Conservation (phyloP, 495 filamentous ascomycete species). For the Neurospora cerealis region DNA sequence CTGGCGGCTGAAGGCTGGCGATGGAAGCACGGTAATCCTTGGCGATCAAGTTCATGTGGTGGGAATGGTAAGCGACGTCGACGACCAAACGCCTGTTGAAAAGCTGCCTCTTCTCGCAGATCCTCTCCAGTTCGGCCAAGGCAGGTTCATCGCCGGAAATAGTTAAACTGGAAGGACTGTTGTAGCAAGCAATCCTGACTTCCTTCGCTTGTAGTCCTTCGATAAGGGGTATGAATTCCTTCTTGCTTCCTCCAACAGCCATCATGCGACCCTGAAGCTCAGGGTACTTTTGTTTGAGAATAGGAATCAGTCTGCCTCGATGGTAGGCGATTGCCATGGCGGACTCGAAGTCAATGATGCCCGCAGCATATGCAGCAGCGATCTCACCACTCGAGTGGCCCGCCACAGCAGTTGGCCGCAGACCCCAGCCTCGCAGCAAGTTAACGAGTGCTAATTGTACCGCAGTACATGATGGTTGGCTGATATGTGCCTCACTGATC, state of each 20-base stretch:
- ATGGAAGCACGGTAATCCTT: conserved; percentile 28
- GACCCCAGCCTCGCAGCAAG: conserved; percentile 41
- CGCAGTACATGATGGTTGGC: conserved; percentile 39
- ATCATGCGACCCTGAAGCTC: conserved; percentile 36
- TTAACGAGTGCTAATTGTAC: conserved; percentile 44
- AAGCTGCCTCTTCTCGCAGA: conserved; percentile 32
- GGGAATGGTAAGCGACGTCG: conserved; percentile 55
- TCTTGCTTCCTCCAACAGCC: conserved; percentile 38
- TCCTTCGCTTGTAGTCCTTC: conserved; percentile 26
- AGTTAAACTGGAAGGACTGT: conserved; percentile 50
- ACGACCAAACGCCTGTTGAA: conserved; percentile 48
- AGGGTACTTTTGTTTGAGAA: conserved; percentile 18
- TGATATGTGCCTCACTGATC: conserved; percentile 35
- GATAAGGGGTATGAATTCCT: conserved; percentile 29
- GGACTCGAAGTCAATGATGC: conserved; percentile 34
- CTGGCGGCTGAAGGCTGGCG: conserved; percentile 19
- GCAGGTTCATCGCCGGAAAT: conserved; percentile 46
- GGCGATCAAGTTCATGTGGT: conserved; percentile 46
- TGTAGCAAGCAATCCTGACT: conserved; percentile 43
- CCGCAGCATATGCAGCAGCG: conserved; percentile 38
- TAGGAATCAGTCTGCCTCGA: conserved; percentile 27
- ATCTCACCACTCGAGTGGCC: conserved; percentile 59
- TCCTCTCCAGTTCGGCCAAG: conserved; percentile 37
- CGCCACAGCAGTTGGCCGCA: conserved; percentile 41
- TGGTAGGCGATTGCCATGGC: conserved; percentile 46